Evolutionary conservation across 768 basidiomycete genomes (phyloP).

Genomic region (Amanita polypyramis): DNA sequence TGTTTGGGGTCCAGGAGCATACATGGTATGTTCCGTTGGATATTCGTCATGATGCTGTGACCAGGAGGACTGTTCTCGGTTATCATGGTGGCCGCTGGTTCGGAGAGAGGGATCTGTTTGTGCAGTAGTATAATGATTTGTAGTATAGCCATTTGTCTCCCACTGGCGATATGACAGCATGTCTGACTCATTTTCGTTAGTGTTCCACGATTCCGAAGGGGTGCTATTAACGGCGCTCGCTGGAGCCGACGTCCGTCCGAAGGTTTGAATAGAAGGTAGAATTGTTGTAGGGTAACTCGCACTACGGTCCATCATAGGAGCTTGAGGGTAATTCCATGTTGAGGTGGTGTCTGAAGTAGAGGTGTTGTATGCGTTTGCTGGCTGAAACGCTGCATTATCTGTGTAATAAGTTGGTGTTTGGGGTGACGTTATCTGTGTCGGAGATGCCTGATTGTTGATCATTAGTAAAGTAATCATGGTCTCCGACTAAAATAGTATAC

Average conservation of each 20-base stretch:
- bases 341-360: constrained; percentile 33
- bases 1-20: constrained; percentile 12
- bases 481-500: constrained; percentile 19
- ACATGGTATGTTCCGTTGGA: constrained; percentile 17
- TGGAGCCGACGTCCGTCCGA: constrained; percentile 27
- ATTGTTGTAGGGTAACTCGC: constrained; percentile 37
- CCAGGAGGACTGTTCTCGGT: constrained; percentile 26
- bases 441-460: constrained; percentile 14
- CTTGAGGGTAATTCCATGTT: constrained; percentile 44
- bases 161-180: constrained; percentile 40
- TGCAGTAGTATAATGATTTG: constrained; percentile 18
- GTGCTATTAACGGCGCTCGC: constrained; percentile 1
- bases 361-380: constrained; percentile 29
- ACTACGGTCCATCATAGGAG: constrained; percentile 33
- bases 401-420: constrained; percentile 4
- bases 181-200: constrained; percentile 18
- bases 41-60: constrained; percentile 12
- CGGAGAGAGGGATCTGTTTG: constrained; percentile 33
- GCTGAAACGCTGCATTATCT: constrained; percentile 31
- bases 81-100: constrained; percentile 23
- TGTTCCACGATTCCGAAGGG: constrained; percentile 20
- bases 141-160: constrained; percentile 29
- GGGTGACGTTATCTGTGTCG: constrained; percentile 28
- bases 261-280: constrained; percentile 44
- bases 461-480: not conserved